A percentile compares a stretch with the other conserved stretches of the same genome.
Conservation (phyloP, 2,329 filamentous ascomycete genomes). For the Xylaria sp. region DNA sequence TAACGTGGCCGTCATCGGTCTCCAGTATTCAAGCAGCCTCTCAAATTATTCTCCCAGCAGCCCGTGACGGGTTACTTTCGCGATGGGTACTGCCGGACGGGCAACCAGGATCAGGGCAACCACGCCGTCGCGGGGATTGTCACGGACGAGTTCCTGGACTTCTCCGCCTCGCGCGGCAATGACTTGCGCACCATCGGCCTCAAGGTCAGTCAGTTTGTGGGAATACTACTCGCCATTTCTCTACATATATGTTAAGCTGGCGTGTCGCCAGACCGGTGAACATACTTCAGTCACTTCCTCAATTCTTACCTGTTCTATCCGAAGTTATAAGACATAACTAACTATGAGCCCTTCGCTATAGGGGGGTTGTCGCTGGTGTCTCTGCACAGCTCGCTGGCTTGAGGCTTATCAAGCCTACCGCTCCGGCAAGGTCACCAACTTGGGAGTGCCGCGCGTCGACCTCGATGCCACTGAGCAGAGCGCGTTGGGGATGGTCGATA, state of each 20-base stretch:
- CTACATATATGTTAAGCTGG: too few relatives aligned
- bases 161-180: slow-evolving; percentile 62
- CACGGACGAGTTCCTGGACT: slow-evolving; percentile 67
- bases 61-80: slow-evolving; percentile 67
- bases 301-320: too few relatives aligned
- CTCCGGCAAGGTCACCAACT: slow-evolving; percentile 44
- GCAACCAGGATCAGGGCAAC: slow-evolving; percentile 60
- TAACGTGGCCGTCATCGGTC: neutral
- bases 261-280: too few relatives aligned
- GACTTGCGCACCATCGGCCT: slow-evolving; percentile 61
- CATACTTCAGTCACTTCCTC: too few relatives aligned
- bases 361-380: slow-evolving; percentile 66
- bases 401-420: slow-evolving; percentile 63
- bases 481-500: slow-evolving; percentile 52
- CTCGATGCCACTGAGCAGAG: slow-evolving; percentile 59
- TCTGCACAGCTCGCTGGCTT: slow-evolving; percentile 64
- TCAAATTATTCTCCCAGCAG: slow-evolving; percentile 60
- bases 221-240: too few relatives aligned
- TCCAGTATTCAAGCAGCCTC: slow-evolving; percentile 62
- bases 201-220: slow-evolving; percentile 37
- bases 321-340: too few relatives aligned
- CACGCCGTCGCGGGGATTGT: slow-evolving; percentile 64
- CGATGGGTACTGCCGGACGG: slow-evolving; percentile 64
- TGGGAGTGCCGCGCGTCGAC: slow-evolving; percentile 48
- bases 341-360: too few relatives aligned